Evolutionary conservation across 1,284 basidiomycete species (phyloP).

Genomic region (Trametes sp.): DNA sequence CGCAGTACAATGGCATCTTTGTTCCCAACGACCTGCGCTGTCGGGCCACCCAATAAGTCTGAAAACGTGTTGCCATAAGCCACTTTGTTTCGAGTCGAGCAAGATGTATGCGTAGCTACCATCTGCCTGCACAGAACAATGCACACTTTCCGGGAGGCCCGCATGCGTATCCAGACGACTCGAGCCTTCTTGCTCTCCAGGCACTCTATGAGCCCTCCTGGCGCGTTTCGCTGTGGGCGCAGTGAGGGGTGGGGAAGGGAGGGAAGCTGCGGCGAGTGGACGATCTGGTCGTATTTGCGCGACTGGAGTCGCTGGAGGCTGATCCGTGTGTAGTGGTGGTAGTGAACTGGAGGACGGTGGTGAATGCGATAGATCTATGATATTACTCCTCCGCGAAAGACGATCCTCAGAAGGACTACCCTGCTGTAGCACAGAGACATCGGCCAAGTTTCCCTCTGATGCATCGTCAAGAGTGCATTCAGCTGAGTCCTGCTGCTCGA

Average conservation of each 20-base stretch:
- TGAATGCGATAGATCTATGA: too few relatives aligned
- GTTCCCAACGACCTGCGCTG: slow-evolving; percentile 5
- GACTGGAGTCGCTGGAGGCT: slow-evolving; percentile 15
- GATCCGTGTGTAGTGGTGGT: background rate
- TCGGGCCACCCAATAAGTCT: background rate
- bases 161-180: background rate
- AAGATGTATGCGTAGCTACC: background rate
- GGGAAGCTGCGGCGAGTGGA: slow-evolving; percentile 6
- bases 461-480: background rate
- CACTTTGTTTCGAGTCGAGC: background rate
- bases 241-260: slow-evolving; percentile 28
- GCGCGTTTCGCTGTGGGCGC: slow-evolving; percentile 4
- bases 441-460: background rate
- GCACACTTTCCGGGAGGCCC: background rate
- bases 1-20: slow-evolving; percentile 14
- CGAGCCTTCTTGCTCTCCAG: background rate
- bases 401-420: background rate
- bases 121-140: background rate
- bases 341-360: too few relatives aligned
- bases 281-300: background rate
- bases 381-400: too few relatives aligned
- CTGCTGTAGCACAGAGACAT: too few relatives aligned
- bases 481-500: background rate
- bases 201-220: background rate
- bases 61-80: too few relatives aligned